Evolutionary conservation across 345 rosid species (phyloP), one percentile per base, ranked within the genome.

Genomic region (Populus deltoides): DNA sequence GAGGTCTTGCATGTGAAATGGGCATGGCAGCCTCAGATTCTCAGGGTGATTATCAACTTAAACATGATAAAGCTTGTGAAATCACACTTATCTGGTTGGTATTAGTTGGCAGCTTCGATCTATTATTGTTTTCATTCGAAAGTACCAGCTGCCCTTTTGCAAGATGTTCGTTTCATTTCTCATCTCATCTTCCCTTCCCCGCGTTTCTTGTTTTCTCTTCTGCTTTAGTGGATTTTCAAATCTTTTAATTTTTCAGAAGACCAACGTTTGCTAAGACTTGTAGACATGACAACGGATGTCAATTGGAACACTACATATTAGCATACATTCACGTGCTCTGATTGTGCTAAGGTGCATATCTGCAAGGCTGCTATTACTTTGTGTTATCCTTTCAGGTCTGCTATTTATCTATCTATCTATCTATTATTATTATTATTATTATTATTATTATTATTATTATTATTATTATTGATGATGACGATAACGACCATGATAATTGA

Each of bases 81-180:
- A 68, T 77, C 72, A 72, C 47, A 12, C 65, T 53, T 35, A 55
- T 78, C 68, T 68, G n/a, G 71, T 75, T 81, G 27, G 13, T 72
- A 39, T 73, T 76, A 70, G 79, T 74, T 83, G 81, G 80, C 76
- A 80, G 75, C 75, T 85, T 11, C 27, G 27, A 27, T 27, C 17
- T 53, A 76, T 71, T 22, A 66, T 86, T 85, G 45, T 81, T 84
- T 74, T 71, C 57, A 12, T 61, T 74, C 79, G 80, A 68, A 86
- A 86, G 88, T 84, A 84, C 88, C 84, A 9, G 20, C 33, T 77
- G 68, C 84, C 82, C 82, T 84, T 87, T 87, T 72, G 24, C 45
- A 62, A 49, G 77, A 78, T 83, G 68, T 49, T 67, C 59, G 79
- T 65, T 67, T 49, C 66, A 31, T 81, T 73, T 72, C 80, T 59